Evolutionary conservation across 441 rosid genomes (phyloP), one percentile per base, ranked within the genome.

Genomic region (Erodium texanum): DNA sequence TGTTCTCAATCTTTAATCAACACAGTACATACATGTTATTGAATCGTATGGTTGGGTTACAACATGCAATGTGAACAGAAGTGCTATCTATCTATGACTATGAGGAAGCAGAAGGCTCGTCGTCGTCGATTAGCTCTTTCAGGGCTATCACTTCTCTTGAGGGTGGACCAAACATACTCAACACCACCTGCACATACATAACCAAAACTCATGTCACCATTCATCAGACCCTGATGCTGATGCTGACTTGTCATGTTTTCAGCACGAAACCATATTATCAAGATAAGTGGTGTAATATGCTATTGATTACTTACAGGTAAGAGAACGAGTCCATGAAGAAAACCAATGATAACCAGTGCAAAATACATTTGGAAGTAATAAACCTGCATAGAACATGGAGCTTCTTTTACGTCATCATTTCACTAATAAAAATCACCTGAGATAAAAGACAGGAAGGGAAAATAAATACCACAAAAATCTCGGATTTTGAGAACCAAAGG

Each of bases 141-240:
- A 67, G 74, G 0, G 65, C 41, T 29, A 56, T 71, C 62, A 73
- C 62, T 23, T 67, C 68, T 75, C 78, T 85, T 63, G 83, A 76
- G 0, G 89, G 95, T 22, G 97, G 95, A 71, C 97, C 97, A 58
- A 82, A 76, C 80, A 90, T 64, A 73, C 95, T 90, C 77, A 90
- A 76, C 77, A 90, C 75, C 72, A 90, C 97, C 97, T 88, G 87
- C 6, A 32, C 36, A 32, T 32, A 32, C 36, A 32, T 32, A 32
- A 32, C 61, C 81, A 76, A 56, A 62, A 1, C 18, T 7, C 6
- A 20, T 43, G 48, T 20, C 20, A 66, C 29, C 24, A 38, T 7
- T 20, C 20, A 70, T 62, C 38, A 7, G 20, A 59, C n/a, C 22
- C 27, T 23, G 41, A 23, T 36, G 32, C 27, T 23, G 41, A 23